Evolutionary conservation across 192 early-diverging fungal genomes (phyloP).

Genomic region (Coemansia sp.): DNA sequence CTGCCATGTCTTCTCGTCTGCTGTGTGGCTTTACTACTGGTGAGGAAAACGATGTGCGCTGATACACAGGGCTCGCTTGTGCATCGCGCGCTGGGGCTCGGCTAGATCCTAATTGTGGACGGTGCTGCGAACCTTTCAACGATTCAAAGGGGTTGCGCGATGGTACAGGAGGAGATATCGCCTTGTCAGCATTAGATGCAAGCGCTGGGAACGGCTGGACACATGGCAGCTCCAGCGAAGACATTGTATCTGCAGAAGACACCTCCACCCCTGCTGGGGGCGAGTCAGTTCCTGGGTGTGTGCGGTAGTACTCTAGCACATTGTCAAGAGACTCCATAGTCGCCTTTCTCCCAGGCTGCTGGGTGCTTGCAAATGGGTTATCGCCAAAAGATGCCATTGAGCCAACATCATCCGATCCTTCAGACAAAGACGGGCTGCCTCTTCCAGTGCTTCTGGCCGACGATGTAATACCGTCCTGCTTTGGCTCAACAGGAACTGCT

Average conservation of each 20-base stretch:
- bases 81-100: constrained; percentile 11
- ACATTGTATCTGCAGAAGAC: not conserved
- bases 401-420: constrained; percentile 4
- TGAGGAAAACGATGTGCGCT: constrained; percentile 43
- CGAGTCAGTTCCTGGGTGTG: constrained; percentile 7
- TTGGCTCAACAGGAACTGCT: not conserved
- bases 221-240: not conserved
- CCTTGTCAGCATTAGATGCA: not conserved
- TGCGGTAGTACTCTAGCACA: constrained; percentile 51
- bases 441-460: not conserved
- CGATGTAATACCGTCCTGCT: not conserved
- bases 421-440: not conserved
- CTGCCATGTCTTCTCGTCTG: not conserved
- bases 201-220: constrained; percentile 2
- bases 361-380: constrained; percentile 10
- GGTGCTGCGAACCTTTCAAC: not conserved
- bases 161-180: not conserved
- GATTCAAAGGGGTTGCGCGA: not conserved
- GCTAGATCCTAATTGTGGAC: constrained; percentile 16
- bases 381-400: not conserved
- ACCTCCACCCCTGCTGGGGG: not conserved
- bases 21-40: constrained; percentile 2
- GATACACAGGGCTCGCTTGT: constrained; percentile 25
- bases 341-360: constrained; percentile 27
- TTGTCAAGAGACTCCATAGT: constrained; percentile 51